Evolutionary conservation across 805 yeast species (phyloP), one percentile per base, ranked within the genome.

Genomic region (Ogataea neopini): DNA sequence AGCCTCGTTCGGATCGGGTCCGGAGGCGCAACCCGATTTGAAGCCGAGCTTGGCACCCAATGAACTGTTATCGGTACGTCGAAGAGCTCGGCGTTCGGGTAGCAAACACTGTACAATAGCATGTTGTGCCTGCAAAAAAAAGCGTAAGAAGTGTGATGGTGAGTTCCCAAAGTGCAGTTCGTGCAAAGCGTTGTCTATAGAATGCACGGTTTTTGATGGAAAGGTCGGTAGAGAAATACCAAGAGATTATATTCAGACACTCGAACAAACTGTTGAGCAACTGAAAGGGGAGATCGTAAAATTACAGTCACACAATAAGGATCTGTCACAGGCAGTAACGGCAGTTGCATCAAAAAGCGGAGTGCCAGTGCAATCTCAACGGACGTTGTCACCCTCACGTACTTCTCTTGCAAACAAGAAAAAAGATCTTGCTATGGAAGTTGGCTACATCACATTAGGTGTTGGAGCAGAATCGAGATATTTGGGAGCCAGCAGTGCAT

Each of bases 111-210:
- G 60, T 26, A 72, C 73, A 42, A 72, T 78, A 2, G 81, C 81
- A 1, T 79, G 83, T 54, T 75, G 74, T 50, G 58, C 76, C 30
- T 78, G 83, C 55, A 71, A 80, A 44, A 54, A 58, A 47, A 74
- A 71, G 53, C 74, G 78, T 56, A 70, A 75, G 54, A 73, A 72
- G 54, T 78, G 83, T 54, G 81, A 77, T 59, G 80, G 77, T 33
- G 64, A 62, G 29, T 75, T 76, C 54, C 83, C 83, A 1, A 59
- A 64, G 39, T 78, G 83, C 49, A 53, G 70, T 14, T 64, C 69
- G n/a, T 39, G 42, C 42, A 26, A 39, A 10, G 5, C 56, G 10
- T 50, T 57, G 17, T 53, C 65, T 1, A 58, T 60, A 15, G 50
- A 56, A 28, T 59, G 60, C 15, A 39, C 42, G 2, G 42, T 39